Evolutionary conservation across 768 basidiomycete genomes (phyloP).

Genomic region (Suillus americanus): DNA sequence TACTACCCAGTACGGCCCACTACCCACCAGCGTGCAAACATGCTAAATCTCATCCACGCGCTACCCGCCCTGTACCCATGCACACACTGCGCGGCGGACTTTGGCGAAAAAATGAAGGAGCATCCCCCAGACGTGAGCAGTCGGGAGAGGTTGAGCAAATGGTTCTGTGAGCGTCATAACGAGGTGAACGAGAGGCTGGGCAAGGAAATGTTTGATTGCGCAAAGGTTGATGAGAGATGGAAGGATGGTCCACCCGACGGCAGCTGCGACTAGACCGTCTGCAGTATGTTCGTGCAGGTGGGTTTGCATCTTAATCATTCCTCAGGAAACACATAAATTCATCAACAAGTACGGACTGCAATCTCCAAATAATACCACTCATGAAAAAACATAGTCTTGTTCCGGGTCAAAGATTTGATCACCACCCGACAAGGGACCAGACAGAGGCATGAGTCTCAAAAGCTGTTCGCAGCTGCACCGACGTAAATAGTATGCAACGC

Average conservation of each 20-base stretch:
- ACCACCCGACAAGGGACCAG: not conserved
- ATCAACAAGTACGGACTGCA: not conserved
- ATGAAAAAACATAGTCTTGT: not conserved
- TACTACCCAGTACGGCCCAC: constrained; percentile 90
- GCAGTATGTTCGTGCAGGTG: not conserved
- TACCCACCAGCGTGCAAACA: constrained; percentile 72
- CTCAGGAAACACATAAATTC: not conserved
- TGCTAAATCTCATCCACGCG: constrained; percentile 77
- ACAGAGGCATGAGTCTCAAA: not conserved
- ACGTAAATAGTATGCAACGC: not conserved
- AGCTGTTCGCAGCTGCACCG: not conserved
- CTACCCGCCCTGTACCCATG: constrained; percentile 90
- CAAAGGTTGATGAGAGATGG: constrained; percentile 86
- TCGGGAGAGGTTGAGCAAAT: constrained; percentile 65
- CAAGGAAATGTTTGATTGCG: constrained; percentile 81
- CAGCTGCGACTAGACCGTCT: constrained; percentile 66
- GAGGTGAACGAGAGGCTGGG: constrained; percentile 87
- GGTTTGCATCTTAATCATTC: no score
- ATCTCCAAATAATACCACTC: not conserved
- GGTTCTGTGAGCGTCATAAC: constrained; percentile 93
- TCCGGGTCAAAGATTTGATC: not conserved
- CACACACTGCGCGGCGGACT: constrained; percentile 78
- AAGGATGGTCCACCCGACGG: constrained; percentile 87
- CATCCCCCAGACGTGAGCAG: constrained; percentile 80
- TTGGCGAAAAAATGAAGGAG: constrained; percentile 64